phyloP scores from a whole-genome alignment of 768 basidiomycete genomes.

The Leccinellum rugosiceps region DNA sequence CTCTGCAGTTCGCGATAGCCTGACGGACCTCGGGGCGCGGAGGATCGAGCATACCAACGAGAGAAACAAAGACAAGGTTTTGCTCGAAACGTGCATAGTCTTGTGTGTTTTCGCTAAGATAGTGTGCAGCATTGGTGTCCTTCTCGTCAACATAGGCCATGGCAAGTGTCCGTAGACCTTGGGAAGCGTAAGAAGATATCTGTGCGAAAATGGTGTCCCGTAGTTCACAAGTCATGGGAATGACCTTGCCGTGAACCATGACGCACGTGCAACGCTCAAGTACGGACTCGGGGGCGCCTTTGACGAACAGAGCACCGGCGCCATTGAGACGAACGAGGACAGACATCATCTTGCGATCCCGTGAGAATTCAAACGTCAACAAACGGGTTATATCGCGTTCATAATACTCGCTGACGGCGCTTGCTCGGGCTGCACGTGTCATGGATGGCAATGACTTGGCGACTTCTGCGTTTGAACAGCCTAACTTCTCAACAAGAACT shows the following conservation, averaged over 20 bases:
- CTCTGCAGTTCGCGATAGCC: constrained; percentile 86
- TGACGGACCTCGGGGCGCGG: constrained; percentile 88
- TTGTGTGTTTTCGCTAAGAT: constrained; percentile 70
- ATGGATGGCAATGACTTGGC: constrained; percentile 56
- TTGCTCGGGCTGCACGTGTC: constrained; percentile 61
- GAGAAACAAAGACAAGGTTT: constrained; percentile 88
- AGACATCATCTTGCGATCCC: constrained; percentile 99
- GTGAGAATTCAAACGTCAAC: constrained; percentile 95
- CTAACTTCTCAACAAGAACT: constrained; percentile 93
- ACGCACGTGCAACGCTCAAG: constrained; percentile 83
- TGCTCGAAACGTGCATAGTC: constrained; percentile 92
- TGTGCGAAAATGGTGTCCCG: constrained; percentile 59
- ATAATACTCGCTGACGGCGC: constrained; percentile 81
- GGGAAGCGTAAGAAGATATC: constrained; percentile 69
- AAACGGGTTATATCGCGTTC: constrained; percentile 74
- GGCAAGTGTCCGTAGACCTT: constrained; percentile 88
- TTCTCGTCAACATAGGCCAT: constrained; percentile 80
- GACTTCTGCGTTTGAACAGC: constrained; percentile 60
- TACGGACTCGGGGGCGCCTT: constrained; percentile 95
- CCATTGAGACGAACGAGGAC: constrained; percentile 76
- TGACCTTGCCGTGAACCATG: constrained; percentile 57
- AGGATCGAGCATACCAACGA: constrained; percentile 97
- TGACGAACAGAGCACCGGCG: constrained; percentile 81
- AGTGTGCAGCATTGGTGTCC: constrained; percentile 77
- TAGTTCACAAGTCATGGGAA: constrained; percentile 63